Base-by-base conservation (phyloP, 139 green algal species). In the Chlamydomonas eustigma region DNA sequence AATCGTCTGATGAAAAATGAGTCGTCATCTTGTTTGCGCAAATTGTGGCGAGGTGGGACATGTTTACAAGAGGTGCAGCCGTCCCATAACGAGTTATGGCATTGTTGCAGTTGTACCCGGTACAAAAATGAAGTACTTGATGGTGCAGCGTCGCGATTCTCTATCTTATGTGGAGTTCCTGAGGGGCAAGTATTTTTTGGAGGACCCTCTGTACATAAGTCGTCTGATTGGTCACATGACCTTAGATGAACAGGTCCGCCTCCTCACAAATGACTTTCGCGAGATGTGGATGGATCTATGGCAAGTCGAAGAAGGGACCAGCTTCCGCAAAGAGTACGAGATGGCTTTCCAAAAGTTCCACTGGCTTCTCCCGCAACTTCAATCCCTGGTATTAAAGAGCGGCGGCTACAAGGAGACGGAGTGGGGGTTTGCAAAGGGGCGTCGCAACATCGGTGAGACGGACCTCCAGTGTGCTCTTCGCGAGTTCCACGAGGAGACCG, bases 351-450 rank as follows among this genome's bases (percentile, higher is more conserved):
- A 58, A 58, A 58, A 58, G 44, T 58, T 58, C 18, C n/a, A n/a
- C n/a, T n/a, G n/a, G n/a, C n/a, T n/a, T n/a, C n/a, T n/a, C n/a
- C n/a, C n/a, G n/a, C n/a, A n/a, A n/a, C n/a, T n/a, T n/a, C n/a
- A n/a, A n/a, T n/a, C n/a, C n/a, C 12, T 28, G 44, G 18, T 28
- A 58, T 18, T 58, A 12, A 58, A 58, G 44, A 18, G 12, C 12
- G 12, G 12, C 12, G 44, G 44, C 18, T 58, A 28, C 44, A 58
- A 12, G 18, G 44, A 58, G 44, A 18, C 75, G 2, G 75, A 80
- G 34, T 80, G 75, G 75, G 75, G 75, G 4, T 80, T 71, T 58
- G 63, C 75, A 24, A 80, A 80, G 66, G 75, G 75, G 2, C 75
- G 75, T 18, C 65, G 75, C 34, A 80, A 80, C 75, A 75, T 80